A percentile compares a stretch with the other conserved stretches of the same genome.
These are phyloP conservation scores for Lachnum nothofagi DNA, from an alignment of 2,329 filamentous ascomycete species.

Conservation along the genomic window DNA sequence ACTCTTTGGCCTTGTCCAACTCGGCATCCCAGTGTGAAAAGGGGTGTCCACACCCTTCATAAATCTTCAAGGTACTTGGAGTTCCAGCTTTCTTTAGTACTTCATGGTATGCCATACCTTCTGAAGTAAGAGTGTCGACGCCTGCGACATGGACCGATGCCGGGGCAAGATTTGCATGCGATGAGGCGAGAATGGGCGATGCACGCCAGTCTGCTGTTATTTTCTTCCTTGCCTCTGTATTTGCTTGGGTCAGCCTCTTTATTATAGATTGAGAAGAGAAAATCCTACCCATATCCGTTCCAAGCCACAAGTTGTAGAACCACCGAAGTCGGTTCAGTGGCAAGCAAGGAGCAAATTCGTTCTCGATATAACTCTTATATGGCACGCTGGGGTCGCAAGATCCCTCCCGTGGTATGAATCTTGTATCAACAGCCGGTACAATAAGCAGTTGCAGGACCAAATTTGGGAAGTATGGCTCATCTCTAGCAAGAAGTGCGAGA, in stretches of 20 bases:
- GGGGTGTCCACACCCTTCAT: constrained; percentile 35
- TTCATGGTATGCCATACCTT: constrained; percentile 33
- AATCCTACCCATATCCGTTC: constrained; percentile 26
- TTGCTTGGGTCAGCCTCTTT: neutral
- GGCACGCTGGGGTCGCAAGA: constrained; percentile 27
- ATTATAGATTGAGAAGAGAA: neutral
- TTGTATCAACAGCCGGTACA: constrained; percentile 34
- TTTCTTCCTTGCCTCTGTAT: constrained; percentile 18
- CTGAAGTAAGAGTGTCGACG: constrained; percentile 34
- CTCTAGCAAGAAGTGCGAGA: constrained; percentile 17
- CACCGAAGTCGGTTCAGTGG: constrained; percentile 34
- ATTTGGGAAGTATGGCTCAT: constrained; percentile 26
- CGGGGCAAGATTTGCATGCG: constrained; percentile 33
- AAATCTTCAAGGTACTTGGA: constrained; percentile 33
- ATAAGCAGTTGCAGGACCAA: constrained; percentile 34
- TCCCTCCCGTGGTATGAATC: constrained; percentile 33
- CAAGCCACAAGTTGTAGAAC: constrained; percentile 38
- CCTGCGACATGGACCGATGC: constrained; percentile 34
- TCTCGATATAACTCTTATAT: constrained; percentile 32
- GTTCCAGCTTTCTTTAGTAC: constrained; percentile 32
- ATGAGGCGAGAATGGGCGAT: constrained; percentile 34
- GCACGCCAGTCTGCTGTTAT: constrained; percentile 31
- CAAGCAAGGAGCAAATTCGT: constrained; percentile 34
- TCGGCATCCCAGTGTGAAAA: constrained; percentile 35
- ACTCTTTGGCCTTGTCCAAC: constrained; percentile 33